Percentiles rank a stretch among this genome's conserved stretches.
These are phyloP conservation scores for Pythium myriotylum DNA, from an alignment of 352 stramenopile genomes.

Conservation along the genomic window DNA sequence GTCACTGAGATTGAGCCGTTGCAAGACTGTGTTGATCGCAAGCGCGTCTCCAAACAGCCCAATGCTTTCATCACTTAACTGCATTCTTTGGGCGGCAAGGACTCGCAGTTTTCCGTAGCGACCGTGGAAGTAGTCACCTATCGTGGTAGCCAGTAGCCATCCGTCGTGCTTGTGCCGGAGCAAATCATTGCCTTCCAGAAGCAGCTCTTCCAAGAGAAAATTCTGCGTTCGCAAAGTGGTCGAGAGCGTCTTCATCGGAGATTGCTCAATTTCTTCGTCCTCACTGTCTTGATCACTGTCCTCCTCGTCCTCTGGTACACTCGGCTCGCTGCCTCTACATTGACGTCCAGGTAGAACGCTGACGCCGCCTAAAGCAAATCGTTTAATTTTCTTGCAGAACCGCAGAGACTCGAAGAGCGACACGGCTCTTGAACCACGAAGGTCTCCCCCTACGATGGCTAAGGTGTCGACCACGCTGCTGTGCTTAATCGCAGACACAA, in stretches of 20 bases:
- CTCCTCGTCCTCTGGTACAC: conserved; percentile 2
- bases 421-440: conserved; percentile 29
- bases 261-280: conserved; percentile 3
- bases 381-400: conserved; percentile 41
- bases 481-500: conserved; percentile 55
- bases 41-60: conserved; percentile 47
- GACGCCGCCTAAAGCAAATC: conserved; percentile 49
- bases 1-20: conserved; percentile 57
- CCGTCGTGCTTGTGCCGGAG: conserved; percentile 33
- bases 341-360: not conserved
- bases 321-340: not conserved
- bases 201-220: conserved; percentile 65
- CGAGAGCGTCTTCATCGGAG: conserved; percentile 38
- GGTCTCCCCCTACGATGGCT: conserved; percentile 38
- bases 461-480: conserved; percentile 45
- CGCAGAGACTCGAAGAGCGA: conserved; percentile 44
- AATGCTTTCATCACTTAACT: conserved; percentile 41
- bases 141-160: conserved; percentile 34
- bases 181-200: conserved; percentile 58
- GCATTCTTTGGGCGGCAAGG: conserved; percentile 48
- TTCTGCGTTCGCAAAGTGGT: conserved; percentile 48
- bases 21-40: conserved; percentile 59
- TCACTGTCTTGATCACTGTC: not conserved
- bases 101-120: conserved; percentile 56
- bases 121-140: conserved; percentile 81